These are phyloP conservation scores for Crithidia brevicula DNA, from an alignment of 208 protist species.

Conservation along the genomic window DNA sequence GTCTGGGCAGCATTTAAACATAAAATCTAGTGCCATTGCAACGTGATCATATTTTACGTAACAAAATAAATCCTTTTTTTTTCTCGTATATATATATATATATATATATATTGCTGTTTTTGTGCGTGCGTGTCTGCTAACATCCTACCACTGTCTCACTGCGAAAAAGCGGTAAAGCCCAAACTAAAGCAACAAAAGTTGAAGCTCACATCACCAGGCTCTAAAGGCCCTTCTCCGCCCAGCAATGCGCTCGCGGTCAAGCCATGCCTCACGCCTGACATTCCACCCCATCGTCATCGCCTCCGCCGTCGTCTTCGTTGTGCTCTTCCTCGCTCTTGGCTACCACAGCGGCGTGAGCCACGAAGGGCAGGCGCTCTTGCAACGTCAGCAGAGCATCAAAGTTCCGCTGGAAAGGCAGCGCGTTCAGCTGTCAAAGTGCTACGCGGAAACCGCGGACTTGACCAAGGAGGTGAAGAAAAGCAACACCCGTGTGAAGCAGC, in stretches of 20 bases:
- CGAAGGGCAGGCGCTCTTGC: constrained; percentile 17
- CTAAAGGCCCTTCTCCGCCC: too few species aligned
- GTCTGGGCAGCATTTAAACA: too few species aligned
- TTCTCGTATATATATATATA: too few species aligned
- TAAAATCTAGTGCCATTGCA: too few species aligned
- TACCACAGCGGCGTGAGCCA: constrained; percentile 42
- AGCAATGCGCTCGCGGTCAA: constrained; percentile 8
- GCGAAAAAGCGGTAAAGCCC: too few species aligned
- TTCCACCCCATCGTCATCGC: constrained; percentile 43
- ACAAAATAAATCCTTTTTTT: too few species aligned
- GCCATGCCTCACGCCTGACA: constrained; percentile 2
- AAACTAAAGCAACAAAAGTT: too few species aligned
- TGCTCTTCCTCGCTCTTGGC: constrained; percentile 40
- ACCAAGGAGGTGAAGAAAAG: background rate
- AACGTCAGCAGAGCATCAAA: background rate
- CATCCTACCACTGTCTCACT: too few species aligned
- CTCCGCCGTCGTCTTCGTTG: constrained; percentile 23
- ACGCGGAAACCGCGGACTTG: background rate
- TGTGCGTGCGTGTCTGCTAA: too few species aligned
- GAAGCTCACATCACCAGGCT: too few species aligned
- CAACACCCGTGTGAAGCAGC: background rate
- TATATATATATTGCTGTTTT: too few species aligned
- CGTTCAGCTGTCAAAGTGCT: constrained; percentile 14
- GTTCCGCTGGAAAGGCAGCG: background rate
- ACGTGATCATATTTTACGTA: too few species aligned